These are phyloP conservation scores for Tagetes erecta DNA, from an alignment of 129 eudicot genomes.

Conservation along the genomic window DNA sequence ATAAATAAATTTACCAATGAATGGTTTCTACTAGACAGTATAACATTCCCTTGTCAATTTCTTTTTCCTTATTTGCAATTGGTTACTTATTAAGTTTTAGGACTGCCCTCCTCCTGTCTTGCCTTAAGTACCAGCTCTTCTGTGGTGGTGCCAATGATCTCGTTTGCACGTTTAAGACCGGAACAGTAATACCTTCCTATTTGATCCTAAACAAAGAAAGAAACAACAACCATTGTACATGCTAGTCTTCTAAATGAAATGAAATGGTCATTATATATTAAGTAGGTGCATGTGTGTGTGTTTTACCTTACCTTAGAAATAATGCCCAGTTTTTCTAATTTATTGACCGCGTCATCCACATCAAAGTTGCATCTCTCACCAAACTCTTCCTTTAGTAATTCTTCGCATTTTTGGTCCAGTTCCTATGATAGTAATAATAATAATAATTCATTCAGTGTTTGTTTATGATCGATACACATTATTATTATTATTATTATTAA, in stretches of 20 bases:
- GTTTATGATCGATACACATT: too few relatives aligned
- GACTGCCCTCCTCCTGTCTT: slow-evolving; percentile 45
- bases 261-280: too few relatives aligned
- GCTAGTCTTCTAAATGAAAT: too few relatives aligned
- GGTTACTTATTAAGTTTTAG: too few relatives aligned
- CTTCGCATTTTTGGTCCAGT: slow-evolving; percentile 82
- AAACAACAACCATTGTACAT: too few relatives aligned
- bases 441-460: too few relatives aligned
- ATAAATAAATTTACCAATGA: too few relatives aligned
- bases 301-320: slow-evolving; percentile 67
- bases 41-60: too few relatives aligned
- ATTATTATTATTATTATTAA: too few relatives aligned
- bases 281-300: not conserved
- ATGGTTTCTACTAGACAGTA: too few relatives aligned
- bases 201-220: slow-evolving; percentile 82
- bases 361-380: slow-evolving; percentile 86
- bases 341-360: slow-evolving; percentile 87
- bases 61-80: too few relatives aligned
- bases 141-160: slow-evolving; percentile 92
- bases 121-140: slow-evolving; percentile 91
- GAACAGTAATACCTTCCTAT: slow-evolving; percentile 79
- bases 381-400: slow-evolving; percentile 78
- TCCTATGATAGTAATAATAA: too few relatives aligned
- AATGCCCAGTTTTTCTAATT: slow-evolving; percentile 83
- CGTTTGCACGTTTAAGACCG: slow-evolving; percentile 89